Conservation (phyloP, 1,284 basidiomycete species). For the Schizophyllum commune region DNA sequence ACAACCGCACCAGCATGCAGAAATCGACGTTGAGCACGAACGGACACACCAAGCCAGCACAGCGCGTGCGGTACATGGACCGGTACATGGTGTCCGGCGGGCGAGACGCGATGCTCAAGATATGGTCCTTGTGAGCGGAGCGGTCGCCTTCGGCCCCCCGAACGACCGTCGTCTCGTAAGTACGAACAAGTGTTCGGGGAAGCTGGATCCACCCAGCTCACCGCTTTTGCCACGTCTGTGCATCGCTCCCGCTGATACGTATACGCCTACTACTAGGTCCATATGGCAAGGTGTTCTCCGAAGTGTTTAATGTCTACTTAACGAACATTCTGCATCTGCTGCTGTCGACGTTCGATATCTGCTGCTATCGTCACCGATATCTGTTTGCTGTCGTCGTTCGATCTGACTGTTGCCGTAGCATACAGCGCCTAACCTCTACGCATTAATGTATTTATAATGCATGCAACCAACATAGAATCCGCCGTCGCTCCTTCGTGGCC, state of each 20-base stretch:
- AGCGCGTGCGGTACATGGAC: slow-evolving; percentile 93
- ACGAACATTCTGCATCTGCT: not conserved
- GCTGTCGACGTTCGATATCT: not conserved
- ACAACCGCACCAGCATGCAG: slow-evolving; percentile 92
- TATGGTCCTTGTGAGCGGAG: slow-evolving; percentile 77
- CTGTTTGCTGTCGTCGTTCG: not conserved
- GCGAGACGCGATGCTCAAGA: slow-evolving; percentile 83
- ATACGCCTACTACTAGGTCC: too few species aligned
- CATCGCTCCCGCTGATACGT: too few species aligned
- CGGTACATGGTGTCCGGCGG: slow-evolving; percentile 90
- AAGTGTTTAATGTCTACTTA: not conserved
- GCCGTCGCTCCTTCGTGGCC: not conserved
- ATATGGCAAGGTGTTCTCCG: too few species aligned
- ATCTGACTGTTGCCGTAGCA: not conserved
- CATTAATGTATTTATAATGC: not conserved
- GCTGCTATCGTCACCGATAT: not conserved
- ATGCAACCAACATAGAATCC: not conserved
- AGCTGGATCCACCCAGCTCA: too few species aligned
- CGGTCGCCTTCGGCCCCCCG: too few species aligned
- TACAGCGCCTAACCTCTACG: not conserved
- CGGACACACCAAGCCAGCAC: slow-evolving; percentile 88
- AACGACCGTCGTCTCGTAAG: not conserved
- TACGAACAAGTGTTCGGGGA: not conserved
- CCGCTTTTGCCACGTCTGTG: too few species aligned
- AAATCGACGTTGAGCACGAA: slow-evolving; percentile 81